Evolutionary conservation across 2,329 filamentous ascomycete genomes (phyloP), one percentile per base, ranked within the genome.

Genomic region (Amauroascus verrucosus): DNA sequence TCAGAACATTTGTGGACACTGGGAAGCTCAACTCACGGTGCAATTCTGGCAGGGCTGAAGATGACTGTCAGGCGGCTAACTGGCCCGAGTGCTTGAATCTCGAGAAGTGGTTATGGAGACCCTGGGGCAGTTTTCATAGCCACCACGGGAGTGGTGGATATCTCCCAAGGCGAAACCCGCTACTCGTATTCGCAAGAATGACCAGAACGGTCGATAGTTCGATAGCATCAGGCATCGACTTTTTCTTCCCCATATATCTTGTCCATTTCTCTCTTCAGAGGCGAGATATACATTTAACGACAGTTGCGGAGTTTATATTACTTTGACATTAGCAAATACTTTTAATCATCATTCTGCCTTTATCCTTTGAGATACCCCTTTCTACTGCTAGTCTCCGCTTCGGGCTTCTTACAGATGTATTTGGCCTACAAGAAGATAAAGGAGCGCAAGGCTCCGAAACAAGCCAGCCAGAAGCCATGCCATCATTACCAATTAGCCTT

Each of bases 401-500:
- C 22, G 20, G 16, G 32, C 24, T 24, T 28, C 16, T 22, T 18
- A 2, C 20, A 22, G 18, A 51, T 51, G 49, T 45, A 38, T 35
- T 44, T 22, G 2, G 5, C 18, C 1, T 40, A 40, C 24, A 56
- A 56, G 20, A 41, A 51, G 26, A 51, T 54, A 18, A 53, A 51
- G 30, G 28, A 35, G 24, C 50, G 40, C 13, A 48, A 44, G 16
- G 46, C 49, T 30, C 41, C 53, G 14, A 51, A 56, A 22, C 46
- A 52, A 9, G 20, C 37, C 14, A 49, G 44, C 11, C n/a, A 52
- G n/a, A 51, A 57, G 33, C 48, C 49, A 44, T 59, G 58, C 26
- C 54, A 48, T 11, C 57, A 58, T 43, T n/a, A n/a, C n/a, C 58
- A 58, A 48, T 50, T 48, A 26, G 47, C 22, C 35, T 14, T 26